Evolutionary conservation across 2,329 filamentous ascomycete species (phyloP).

Genomic region (Fusarium ambrosium): DNA sequence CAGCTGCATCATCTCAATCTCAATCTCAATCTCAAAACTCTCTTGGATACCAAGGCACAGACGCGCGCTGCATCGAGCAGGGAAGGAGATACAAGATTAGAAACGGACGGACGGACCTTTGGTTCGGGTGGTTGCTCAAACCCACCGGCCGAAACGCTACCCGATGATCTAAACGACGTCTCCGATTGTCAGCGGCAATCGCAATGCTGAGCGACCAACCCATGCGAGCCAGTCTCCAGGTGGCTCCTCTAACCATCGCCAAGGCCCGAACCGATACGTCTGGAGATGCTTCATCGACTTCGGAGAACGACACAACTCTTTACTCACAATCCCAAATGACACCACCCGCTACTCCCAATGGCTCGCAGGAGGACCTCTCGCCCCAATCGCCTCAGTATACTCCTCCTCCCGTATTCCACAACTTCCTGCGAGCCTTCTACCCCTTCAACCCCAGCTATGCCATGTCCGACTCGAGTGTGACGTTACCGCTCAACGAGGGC

Average conservation of each 20-base stretch:
- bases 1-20: slow-evolving; percentile 8
- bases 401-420: slow-evolving; percentile 82
- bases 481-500: slow-evolving; percentile 87
- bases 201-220: slow-evolving; percentile 58
- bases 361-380: slow-evolving; percentile 71
- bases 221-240: slow-evolving; percentile 70
- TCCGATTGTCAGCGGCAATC: slow-evolving; percentile 46
- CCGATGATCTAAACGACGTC: slow-evolving; percentile 49
- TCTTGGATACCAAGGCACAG: slow-evolving; percentile 41
- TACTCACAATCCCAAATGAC: slow-evolving; percentile 75
- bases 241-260: slow-evolving; percentile 70
- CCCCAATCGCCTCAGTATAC: slow-evolving; percentile 55
- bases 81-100: slow-evolving; percentile 8
- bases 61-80: neutral
- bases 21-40: slow-evolving; percentile 9
- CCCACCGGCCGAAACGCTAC: slow-evolving; percentile 36
- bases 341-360: slow-evolving; percentile 81
- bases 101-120: slow-evolving; percentile 31
- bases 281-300: slow-evolving; percentile 49
- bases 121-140: slow-evolving; percentile 41
- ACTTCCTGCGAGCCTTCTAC: slow-evolving; percentile 94
- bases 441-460: slow-evolving; percentile 86
- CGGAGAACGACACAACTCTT: slow-evolving; percentile 55
- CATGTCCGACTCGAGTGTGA: slow-evolving; percentile 87
- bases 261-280: slow-evolving; percentile 54